Evolutionary conservation across 2,329 filamentous ascomycete genomes (phyloP).

Genomic region (Cercospora sp.): DNA sequence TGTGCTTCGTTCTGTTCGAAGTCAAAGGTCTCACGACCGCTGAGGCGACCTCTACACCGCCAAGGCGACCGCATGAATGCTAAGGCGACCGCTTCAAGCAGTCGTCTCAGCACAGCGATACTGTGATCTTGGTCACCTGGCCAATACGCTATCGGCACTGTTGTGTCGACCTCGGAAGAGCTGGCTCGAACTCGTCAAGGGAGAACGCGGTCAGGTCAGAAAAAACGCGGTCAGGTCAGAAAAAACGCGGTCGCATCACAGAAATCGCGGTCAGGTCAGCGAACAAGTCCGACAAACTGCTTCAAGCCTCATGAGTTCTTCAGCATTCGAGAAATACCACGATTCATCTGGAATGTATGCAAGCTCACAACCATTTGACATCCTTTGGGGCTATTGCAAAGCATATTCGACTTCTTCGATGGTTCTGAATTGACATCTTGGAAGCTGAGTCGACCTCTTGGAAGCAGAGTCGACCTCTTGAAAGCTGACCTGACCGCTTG

Average conservation of each 20-base stretch:
- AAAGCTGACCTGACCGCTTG: not conserved
- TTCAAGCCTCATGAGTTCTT: not conserved
- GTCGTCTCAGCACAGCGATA: not conserved
- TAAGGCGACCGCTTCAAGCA: not conserved
- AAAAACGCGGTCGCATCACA: not conserved
- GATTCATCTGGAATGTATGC: too few species aligned
- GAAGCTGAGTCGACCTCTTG: not conserved
- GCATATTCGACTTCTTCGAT: not conserved
- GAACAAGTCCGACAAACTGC: not conserved
- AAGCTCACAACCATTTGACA: too few species aligned
- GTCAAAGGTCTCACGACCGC: not conserved
- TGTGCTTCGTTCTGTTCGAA: not conserved
- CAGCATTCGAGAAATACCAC: not conserved
- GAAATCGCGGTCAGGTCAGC: not conserved
- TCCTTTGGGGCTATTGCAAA: not conserved
- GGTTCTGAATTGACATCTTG: too few species aligned
- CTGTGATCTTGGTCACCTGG: not conserved
- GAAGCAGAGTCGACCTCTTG: not conserved
- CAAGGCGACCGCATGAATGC: not conserved
- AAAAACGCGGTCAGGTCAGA: not conserved
- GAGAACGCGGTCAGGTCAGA: not conserved
- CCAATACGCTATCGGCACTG: not conserved
- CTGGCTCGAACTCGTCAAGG: not conserved
- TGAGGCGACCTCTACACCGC: not conserved
- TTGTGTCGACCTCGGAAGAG: not conserved